phyloP scores from a whole-genome alignment of 2,329 filamentous ascomycete genomes.

The Colletotrichum horii region DNA sequence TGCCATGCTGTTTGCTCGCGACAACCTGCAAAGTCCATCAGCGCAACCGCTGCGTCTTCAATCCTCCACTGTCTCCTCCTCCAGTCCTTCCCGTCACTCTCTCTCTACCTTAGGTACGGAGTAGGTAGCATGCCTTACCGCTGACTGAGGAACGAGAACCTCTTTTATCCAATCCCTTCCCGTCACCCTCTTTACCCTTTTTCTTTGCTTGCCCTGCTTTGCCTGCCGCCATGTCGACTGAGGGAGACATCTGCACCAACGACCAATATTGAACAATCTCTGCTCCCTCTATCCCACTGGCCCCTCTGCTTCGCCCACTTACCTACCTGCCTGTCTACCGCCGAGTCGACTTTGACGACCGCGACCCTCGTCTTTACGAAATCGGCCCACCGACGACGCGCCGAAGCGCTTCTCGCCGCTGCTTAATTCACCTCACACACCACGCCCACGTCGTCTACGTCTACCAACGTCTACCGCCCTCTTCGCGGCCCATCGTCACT shows the following conservation, averaged over 20 bases:
- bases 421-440: not conserved
- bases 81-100: not conserved
- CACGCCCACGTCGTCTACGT: not conserved
- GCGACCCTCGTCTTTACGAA: not conserved
- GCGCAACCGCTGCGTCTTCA: not conserved
- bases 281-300: not conserved
- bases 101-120: too few species aligned
- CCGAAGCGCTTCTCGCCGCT: not conserved
- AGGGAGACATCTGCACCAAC: not conserved
- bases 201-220: not conserved
- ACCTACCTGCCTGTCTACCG: not conserved
- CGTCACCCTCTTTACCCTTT: not conserved
- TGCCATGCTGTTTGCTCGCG: too few species aligned
- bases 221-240: not conserved
- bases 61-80: not conserved
- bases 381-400: conserved; percentile 1
- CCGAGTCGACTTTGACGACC: not conserved
- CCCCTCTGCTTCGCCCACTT: not conserved
- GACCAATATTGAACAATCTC: not conserved
- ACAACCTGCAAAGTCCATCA: not conserved
- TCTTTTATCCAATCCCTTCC: not conserved
- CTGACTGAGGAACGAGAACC: not conserved
- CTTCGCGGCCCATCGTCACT: not conserved
- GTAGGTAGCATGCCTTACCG: not conserved
- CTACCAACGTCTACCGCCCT: not conserved